Conservation (phyloP, 202 grass and related monocot species). For the Panicum hallii region DNA sequence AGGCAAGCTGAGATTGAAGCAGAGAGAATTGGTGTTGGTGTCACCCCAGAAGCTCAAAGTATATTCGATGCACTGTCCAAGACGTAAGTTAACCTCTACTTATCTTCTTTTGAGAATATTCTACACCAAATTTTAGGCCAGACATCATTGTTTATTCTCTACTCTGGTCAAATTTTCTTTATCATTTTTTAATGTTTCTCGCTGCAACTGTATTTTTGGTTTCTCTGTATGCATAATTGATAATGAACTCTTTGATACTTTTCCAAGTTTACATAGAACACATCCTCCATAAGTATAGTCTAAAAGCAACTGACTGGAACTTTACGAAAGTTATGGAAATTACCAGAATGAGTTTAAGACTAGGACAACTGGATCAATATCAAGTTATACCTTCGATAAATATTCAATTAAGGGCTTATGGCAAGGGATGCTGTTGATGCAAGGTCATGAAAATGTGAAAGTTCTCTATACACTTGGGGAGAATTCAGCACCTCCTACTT, state of each 20-base stretch:
- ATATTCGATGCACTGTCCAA: conserved; percentile 97
- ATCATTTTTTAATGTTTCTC: conserved; percentile 10
- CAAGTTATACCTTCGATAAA: conserved; percentile 13
- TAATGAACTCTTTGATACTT: not conserved
- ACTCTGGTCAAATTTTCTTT: not conserved
- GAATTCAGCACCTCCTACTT: not conserved
- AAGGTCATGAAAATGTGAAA: conserved; percentile 6
- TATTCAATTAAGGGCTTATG: conserved; percentile 5
- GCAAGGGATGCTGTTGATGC: conserved; percentile 19
- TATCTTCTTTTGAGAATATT: conserved; percentile 18
- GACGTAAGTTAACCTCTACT: conserved; percentile 65
- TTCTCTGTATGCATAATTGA: not conserved
- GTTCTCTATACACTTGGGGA: conserved; percentile 8
- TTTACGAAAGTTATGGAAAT: not conserved
- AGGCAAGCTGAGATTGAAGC: conserved; percentile 95
- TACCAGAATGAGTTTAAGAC: not conserved
- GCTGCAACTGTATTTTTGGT: conserved; percentile 4
- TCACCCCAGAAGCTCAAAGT: conserved; percentile 86
- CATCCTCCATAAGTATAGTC: not conserved
- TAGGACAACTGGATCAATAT: conserved; percentile 15
- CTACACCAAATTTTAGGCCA: not conserved
- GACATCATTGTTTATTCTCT: not conserved
- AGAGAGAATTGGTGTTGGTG: conserved; percentile 91
- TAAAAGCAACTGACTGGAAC: not conserved
- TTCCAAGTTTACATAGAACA: not conserved